Base-by-base conservation (phyloP, 1,139 yeast genomes). In the Hansenula anomala region DNA sequence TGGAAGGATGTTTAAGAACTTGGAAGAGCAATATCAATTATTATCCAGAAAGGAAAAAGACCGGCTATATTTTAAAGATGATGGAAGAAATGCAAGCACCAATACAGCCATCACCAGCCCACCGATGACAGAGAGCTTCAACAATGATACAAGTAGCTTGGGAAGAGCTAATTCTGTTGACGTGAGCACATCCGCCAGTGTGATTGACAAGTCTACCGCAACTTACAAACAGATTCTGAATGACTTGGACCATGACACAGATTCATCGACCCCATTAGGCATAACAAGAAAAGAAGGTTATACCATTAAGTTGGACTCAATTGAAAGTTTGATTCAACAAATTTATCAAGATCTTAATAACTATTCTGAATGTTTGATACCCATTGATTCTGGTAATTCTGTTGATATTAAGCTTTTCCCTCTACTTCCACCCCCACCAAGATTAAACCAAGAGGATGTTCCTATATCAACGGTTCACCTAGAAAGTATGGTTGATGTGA, bases 351-450 rank as follows among this genome's bases (percentile, higher is more conserved):
- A 94, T 59, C 69, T 94, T 51, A 94, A 92, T 62, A 88, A 86
- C 56, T 92, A 89, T 61, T 87, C 96, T 1, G 99, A 94, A 58
- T 94, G 98, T 61, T 77, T 90, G 60, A 90, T 94, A 24, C 96
- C 97, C 0, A 76, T 92, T 36, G 97, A 92, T 55, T 81, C 80
- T 36, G 83, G 96, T 20, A 92, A 87, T 56, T 82, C 94, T 3
- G 87, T 92, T 27, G 96, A 94, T 60, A 88, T 94, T 56, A 94
- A 92, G 58, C 67, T 94, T 6, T 88, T 94, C 51, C 97, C 97
- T 0, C 67, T 87, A 14, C 66, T 85, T 29, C 90, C 94, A 8
- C 97, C 97, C 0, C 85, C 88, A 1, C 87, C 52, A 63, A 77
- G 57, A 48, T 46, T 63, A 10, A 53, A 75, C 36, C 89, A 28